Conservation (phyloP, 2,329 filamentous ascomycete species). For the Cladophialophora exuberans region DNA sequence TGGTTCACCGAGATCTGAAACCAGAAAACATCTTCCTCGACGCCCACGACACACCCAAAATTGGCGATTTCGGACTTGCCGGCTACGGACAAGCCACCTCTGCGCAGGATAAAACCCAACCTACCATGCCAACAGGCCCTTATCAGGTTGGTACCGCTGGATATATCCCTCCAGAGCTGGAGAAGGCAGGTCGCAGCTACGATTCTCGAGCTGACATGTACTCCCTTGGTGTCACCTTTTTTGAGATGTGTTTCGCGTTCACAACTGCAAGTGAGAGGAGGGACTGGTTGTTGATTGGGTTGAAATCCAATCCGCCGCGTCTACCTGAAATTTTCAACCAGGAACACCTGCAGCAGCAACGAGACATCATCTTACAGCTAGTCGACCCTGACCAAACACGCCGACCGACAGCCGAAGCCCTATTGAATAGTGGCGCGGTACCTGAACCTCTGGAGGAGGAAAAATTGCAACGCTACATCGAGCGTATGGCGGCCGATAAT, state of each 20-base stretch:
- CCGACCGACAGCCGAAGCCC: conserved; percentile 78
- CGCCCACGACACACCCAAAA: conserved; percentile 84
- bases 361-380: conserved; percentile 76
- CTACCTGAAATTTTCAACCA: conserved; percentile 73
- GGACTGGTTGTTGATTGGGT: conserved; percentile 45
- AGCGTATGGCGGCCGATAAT: conserved; percentile 76
- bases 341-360: conserved; percentile 56
- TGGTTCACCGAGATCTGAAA: conserved; percentile 95
- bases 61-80: conserved; percentile 94
- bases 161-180: conserved; percentile 91
- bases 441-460: conserved; percentile 93
- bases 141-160: conserved; percentile 73
- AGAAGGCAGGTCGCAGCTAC: conserved; percentile 63
- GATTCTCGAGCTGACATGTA: conserved; percentile 99
- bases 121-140: conserved; percentile 24
- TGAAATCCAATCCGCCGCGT: conserved; percentile 65
- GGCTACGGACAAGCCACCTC: conserved; percentile 71
- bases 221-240: conserved; percentile 94
- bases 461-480: conserved; percentile 80
- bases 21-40: conserved; percentile 98
- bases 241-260: conserved; percentile 83
- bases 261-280: conserved; percentile 64
- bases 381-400: conserved; percentile 81
- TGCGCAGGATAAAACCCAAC: conserved; percentile 12
- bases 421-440: conserved; percentile 82